phyloP scores from a whole-genome alignment of 306 rosid genomes.

The Datisca glomerata region DNA sequence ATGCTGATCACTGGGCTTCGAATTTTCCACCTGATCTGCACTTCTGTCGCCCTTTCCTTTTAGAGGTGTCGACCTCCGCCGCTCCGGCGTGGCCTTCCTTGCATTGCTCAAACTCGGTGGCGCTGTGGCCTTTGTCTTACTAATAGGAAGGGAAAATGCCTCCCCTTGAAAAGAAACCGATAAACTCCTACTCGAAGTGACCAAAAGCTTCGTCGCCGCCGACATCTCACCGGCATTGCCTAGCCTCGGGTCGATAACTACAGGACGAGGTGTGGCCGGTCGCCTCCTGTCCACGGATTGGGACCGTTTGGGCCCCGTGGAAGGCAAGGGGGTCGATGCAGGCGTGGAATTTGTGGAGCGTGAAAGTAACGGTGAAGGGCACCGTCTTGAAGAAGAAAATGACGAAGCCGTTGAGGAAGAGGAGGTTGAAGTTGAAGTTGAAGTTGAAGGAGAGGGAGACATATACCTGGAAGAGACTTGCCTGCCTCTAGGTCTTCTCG shows the following conservation, averaged over 20 bases:
- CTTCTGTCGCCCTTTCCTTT: slow-evolving; percentile 29
- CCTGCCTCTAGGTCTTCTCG: slow-evolving; percentile 58
- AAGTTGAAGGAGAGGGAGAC: slow-evolving; percentile 77
- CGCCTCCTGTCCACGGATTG: slow-evolving; percentile 84
- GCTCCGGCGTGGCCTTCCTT: slow-evolving; percentile 77
- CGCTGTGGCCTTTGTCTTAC: slow-evolving; percentile 62
- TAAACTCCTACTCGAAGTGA: slow-evolving; percentile 85
- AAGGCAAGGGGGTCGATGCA: slow-evolving; percentile 37
- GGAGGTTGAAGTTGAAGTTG: slow-evolving; percentile 39
- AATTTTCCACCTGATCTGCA: slow-evolving; percentile 77
- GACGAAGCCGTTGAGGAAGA: slow-evolving; percentile 25
- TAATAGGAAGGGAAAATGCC: slow-evolving; percentile 88
- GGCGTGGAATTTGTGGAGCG: slow-evolving; percentile 59
- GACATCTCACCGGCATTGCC: slow-evolving; percentile 41
- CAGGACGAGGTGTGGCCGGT: slow-evolving; percentile 32
- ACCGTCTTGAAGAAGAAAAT: slow-evolving; percentile 60
- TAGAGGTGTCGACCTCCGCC: slow-evolving; percentile 62
- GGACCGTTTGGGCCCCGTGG: slow-evolving; percentile 53
- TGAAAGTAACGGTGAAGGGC: slow-evolving; percentile 76
- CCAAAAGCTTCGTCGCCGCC: slow-evolving; percentile 70
- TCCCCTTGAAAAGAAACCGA: slow-evolving; percentile 98
- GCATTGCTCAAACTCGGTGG: slow-evolving; percentile 30
- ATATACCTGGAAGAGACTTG: slow-evolving; percentile 92
- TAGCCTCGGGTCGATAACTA: slow-evolving; percentile 30
- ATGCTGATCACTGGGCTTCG: slow-evolving; percentile 62